Evolutionary conservation across 2,329 filamentous ascomycete genomes (phyloP).

Genomic region (Kalmusia sp.): DNA sequence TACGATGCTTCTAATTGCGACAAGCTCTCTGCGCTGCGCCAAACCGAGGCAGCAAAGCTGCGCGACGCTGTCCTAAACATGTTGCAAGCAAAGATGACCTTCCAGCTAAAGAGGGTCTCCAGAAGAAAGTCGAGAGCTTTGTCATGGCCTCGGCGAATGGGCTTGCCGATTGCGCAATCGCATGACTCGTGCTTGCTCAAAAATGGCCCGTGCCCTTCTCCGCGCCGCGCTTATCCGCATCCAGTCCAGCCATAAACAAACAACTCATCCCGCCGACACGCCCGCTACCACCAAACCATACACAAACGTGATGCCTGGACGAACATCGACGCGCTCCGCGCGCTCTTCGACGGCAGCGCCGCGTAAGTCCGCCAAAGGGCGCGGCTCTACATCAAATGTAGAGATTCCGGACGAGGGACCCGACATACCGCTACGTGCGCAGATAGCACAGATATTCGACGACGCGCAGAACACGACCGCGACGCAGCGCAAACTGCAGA

Average conservation of each 20-base stretch:
- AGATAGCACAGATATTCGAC: slow-evolving; percentile 66
- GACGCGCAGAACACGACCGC: slow-evolving; percentile 86
- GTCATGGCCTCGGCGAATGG: slow-evolving; percentile 22
- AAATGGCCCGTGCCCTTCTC: slow-evolving; percentile 20
- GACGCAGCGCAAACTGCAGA: slow-evolving; percentile 86
- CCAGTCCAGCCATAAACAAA: slow-evolving; percentile 13
- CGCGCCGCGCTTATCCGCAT: slow-evolving; percentile 12
- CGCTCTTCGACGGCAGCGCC: slow-evolving; percentile 46
- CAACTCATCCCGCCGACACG: slow-evolving; percentile 19
- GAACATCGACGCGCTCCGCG: slow-evolving; percentile 52
- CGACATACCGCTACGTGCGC: slow-evolving; percentile 73
- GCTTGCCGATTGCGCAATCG: slow-evolving; percentile 33
- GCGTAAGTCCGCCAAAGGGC: slow-evolving; percentile 50
- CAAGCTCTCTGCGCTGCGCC: slow-evolving; percentile 58
- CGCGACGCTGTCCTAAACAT: slow-evolving; percentile 77
- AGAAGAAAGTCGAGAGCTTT: slow-evolving; percentile 1
- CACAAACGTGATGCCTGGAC: slow-evolving; percentile 52
- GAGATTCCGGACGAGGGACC: slow-evolving; percentile 74
- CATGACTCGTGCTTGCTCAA: slow-evolving; percentile 1
- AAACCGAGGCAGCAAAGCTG: slow-evolving; percentile 70
- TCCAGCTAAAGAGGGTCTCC: not conserved
- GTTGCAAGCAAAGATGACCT: slow-evolving; percentile 7
- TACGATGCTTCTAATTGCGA: slow-evolving; percentile 58
- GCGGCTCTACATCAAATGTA: slow-evolving; percentile 50
- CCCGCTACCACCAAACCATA: slow-evolving; percentile 3